Base-by-base conservation (phyloP, 257 asterid genomes). In the Coffea eugenioides region DNA sequence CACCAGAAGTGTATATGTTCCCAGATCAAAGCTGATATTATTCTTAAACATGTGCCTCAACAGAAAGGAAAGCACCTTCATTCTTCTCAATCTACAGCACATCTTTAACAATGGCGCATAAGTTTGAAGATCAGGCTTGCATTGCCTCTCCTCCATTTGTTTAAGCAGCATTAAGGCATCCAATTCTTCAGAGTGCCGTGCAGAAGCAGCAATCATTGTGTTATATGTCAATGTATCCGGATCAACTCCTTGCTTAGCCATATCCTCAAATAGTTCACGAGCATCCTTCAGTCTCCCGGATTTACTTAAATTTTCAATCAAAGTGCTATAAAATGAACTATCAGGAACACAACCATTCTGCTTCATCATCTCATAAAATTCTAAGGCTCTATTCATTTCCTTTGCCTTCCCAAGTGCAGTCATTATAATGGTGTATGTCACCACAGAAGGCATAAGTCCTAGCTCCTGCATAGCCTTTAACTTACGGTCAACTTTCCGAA, bases 71-170 rank as follows among this genome's bases (percentile, higher is more conserved):
- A 96, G 94, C 85, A 91, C 97, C 85, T 91, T 96, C 95, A 88
- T 89, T 82, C 98, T 89, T 46, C 81, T 87, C 89, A 92, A 73
- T 74, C 75, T 90, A 85, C 97, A 96, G 83, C 98, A 93, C 99
- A 96, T 89, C 82, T 94, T 96, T 86, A 96, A 59, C 72, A 96
- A 78, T 5, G 98, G 99, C 0, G 80, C 82, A 43, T 94, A 96
- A 46, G 98, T 92, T 61, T 77, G 71, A 46, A 83, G 77, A 82
- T 93, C 89, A n/a, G 97, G 97, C 88, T 89, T 90, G 82, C 91
- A 86, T 23, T 23, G 57, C 72, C 69, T 80, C 85, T 87, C 94
- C 78, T 92, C 97, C 99, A 96, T 91, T 78, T 75, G 82, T 85
- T 78, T 69, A 27, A 96, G 94, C 64, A 92, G 69, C 77, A 56